Evolutionary conservation across 306 rosid species (phyloP), one percentile per base, ranked within the genome.

Genomic region (Quercus agrifolia): DNA sequence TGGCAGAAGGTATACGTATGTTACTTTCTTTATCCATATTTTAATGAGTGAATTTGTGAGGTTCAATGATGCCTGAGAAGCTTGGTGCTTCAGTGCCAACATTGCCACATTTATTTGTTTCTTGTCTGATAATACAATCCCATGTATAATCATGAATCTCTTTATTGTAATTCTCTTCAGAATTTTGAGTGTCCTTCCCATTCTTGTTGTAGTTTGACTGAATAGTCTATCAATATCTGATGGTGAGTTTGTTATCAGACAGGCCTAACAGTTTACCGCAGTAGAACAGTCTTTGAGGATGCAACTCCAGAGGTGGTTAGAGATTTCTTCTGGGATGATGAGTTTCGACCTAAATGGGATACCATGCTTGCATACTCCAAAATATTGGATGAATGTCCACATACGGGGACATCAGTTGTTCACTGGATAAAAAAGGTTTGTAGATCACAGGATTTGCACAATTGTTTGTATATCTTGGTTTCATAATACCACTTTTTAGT

Each of bases 241-340:
- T 74, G 51, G 70, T 81, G 81, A 72, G 77, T 79, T 44, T 81
- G 54, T 86, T 77, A 85, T 78, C 97, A 96, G 99, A 81, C 88
- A 67, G 94, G 97, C 56, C 91, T 97, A 52, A 91, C 94, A 74
- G 79, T 91, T 79, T 96, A 96, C 85, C 90, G 96, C 17, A 96
- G 94, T 79, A 91, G 87, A 90, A 96, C 97, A 67, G 88, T 93
- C 59, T 96, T 93, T 82, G 98, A 96, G 87, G 99, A 96, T 77
- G 98, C 96, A 58, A 88, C 90, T 35, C 94, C 96, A 2, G 99
- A 96, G 88, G 70, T 96, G 88, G 99, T 96, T 21, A 90, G 98
- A 85, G 99, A 96, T 86, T 96, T 96, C 87, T 96, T 96, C 79
- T 96, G 99, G 99, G 99, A 96, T 80, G 99, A 96, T 85, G 98